phyloP scores from a whole-genome alignment of 1,284 basidiomycete genomes.

The Phellopilus nigrolimitatus region DNA sequence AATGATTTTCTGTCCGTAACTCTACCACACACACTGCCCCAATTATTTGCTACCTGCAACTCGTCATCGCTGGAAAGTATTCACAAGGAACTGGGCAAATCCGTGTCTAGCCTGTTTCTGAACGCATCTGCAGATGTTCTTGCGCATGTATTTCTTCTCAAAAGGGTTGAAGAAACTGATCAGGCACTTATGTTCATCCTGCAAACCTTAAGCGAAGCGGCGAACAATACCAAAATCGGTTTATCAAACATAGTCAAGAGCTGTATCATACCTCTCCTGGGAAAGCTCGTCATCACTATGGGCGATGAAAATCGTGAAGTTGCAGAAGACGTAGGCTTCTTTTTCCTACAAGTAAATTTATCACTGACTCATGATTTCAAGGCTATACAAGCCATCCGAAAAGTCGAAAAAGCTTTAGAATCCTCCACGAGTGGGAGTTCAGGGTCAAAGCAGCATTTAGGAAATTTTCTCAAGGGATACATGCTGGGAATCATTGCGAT shows the following conservation, averaged over 20 bases:
- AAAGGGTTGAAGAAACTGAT: conserved; percentile 46
- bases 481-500: conserved; percentile 81
- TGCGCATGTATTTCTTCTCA: conserved; percentile 65
- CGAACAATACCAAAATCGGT: conserved; percentile 38
- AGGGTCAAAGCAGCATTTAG: conserved; percentile 36
- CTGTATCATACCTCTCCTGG: conserved; percentile 62
- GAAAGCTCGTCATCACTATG: conserved; percentile 70
- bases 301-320: conserved; percentile 57
- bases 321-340: conserved; percentile 39
- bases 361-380: conserved; percentile 26
- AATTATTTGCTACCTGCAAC: conserved; percentile 63
- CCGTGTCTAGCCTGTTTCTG: conserved; percentile 54
- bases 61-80: conserved; percentile 37
- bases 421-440: conserved; percentile 23
- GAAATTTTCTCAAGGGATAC: conserved; percentile 61
- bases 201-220: conserved; percentile 41
- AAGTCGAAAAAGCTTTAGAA: conserved; percentile 43
- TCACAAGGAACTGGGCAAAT: conserved; percentile 41
- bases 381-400: conserved; percentile 60
- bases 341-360: neutral
- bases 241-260: conserved; percentile 55
- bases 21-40: conserved; percentile 63
- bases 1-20: conserved; percentile 68
- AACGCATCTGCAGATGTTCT: conserved; percentile 63
- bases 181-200: conserved; percentile 61